These are phyloP conservation scores for Raddia guianensis DNA, from an alignment of 176 grass and related monocot genomes.

Conservation along the genomic window DNA sequence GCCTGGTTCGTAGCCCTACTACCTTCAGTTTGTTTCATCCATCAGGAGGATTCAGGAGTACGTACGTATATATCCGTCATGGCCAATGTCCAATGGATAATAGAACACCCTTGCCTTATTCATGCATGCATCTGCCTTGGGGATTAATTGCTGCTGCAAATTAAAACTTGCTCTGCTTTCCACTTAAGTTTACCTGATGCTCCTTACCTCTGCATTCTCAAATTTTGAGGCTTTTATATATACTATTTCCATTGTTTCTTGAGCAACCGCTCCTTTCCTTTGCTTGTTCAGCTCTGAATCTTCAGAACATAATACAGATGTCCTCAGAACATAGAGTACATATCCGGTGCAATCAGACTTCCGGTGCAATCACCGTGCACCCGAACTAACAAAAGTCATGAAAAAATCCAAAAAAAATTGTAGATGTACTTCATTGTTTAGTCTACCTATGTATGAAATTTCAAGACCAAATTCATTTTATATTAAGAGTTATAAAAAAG, in stretches of 20 bases:
- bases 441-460: too few relatives aligned
- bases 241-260: neutral
- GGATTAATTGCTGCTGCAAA: conserved; percentile 5
- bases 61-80: too few relatives aligned
- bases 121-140: neutral
- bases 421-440: too few relatives aligned
- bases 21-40: neutral
- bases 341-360: too few relatives aligned
- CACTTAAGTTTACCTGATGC: neutral
- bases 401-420: too few relatives aligned
- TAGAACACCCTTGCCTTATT: too few relatives aligned
- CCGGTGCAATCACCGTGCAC: too few relatives aligned
- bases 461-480: too few relatives aligned
- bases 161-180: neutral
- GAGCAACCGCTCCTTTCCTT: too few relatives aligned
- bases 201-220: neutral
- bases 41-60: neutral
- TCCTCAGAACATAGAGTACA: too few relatives aligned
- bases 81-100: neutral
- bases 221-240: neutral
- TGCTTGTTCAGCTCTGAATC: neutral
- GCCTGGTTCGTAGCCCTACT: conserved; percentile 29
- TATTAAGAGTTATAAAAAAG: too few relatives aligned
- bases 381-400: too few relatives aligned
- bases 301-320: neutral